A percentile compares a stretch with the other conserved stretches of the same genome.
phyloP scores from a whole-genome alignment of 2,329 filamentous ascomycete species.

The Fusarium kyushuense region DNA sequence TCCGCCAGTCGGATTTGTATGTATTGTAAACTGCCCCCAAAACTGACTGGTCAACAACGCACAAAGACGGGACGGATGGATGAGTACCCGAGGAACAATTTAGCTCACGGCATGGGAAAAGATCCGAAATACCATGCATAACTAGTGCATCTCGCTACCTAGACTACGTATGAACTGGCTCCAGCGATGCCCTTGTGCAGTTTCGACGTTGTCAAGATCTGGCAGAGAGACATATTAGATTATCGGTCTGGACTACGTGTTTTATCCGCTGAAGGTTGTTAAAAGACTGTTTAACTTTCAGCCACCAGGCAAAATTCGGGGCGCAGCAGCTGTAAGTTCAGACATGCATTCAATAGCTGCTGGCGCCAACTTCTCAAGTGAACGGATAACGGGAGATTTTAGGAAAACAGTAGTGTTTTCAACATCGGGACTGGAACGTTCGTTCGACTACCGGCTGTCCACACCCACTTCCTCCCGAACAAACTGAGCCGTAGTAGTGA shows the following conservation, averaged over 20 bases:
- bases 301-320: neutral
- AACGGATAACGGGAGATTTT: neutral
- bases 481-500: neutral
- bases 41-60: neutral
- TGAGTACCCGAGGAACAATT: neutral
- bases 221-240: neutral
- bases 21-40: neutral
- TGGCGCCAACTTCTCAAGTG: neutral
- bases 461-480: neutral
- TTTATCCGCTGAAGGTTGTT: neutral
- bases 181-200: neutral
- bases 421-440: neutral
- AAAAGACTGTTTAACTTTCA: neutral
- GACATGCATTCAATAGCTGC: neutral
- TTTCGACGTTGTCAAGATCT: neutral
- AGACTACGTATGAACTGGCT: conserved; percentile 2
- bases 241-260: neutral
- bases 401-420: neutral
- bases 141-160: neutral
- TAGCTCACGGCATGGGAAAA: neutral
- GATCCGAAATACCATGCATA: neutral
- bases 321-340: neutral
- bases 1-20: neutral
- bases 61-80: neutral
- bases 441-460: neutral